Evolutionary conservation across 129 eudicot genomes (phyloP), one percentile per base, ranked within the genome.

Genomic region (Deinandra increscens): DNA sequence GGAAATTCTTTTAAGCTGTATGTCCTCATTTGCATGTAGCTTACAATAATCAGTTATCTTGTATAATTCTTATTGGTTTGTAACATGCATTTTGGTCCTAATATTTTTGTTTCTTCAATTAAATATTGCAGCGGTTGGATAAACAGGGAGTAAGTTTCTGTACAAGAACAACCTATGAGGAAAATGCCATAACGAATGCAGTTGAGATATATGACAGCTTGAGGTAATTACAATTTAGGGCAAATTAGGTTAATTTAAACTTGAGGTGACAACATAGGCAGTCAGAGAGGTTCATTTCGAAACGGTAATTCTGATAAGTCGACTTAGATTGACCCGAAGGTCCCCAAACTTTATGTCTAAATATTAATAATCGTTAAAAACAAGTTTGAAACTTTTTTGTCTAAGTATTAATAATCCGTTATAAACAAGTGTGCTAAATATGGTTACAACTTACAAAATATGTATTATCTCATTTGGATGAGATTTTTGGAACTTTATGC

Each of bases 121-220:
- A 36, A 59, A n/a, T 51, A 34, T 33, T 75, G 76, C 91, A 91
- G 97, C 63, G 74, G 31, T 60, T 91, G 75, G 97, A 91, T 75
- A 81, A 79, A 72, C 85, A 72, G 20, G 97, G 97, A 18, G 88
- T 88, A 33, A 84, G 94, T 77, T 88, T 80, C 61, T 91, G 97
- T 73, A 70, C 96, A 8, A 86, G 97, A 80, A 82, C 91, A 33
- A 88, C 94, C 29, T 84, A 88, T 13, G 92, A 91, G 33, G 96
- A 91, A 42, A 86, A 91, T 81, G 96, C 94, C 38, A 91, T 91
- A 17, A 91, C 95, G 9, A 91, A 91, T 79, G 91, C 98, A 41
- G 83, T 91, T 29, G 98, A 91, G 73, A 91, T 91, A 53, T 91
- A 73, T 29, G 85, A 82, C 64, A 78, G 81, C 53, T 42, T 70